phyloP scores from a whole-genome alignment of 108 stramenopile genomes.

The Skeletonema potamos region DNA sequence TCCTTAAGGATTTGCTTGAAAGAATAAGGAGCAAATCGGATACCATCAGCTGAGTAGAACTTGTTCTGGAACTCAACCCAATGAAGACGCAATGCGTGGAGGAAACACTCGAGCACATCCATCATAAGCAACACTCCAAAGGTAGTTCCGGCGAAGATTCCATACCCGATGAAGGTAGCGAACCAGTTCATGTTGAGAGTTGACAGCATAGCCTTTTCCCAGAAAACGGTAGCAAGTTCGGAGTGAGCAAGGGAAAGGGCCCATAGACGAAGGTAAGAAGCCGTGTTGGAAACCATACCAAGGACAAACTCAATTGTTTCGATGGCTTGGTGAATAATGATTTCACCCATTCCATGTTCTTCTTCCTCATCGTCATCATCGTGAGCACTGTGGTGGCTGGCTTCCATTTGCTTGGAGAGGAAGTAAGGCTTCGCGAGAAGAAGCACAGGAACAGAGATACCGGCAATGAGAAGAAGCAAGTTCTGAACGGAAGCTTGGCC shows the following conservation, averaged over 20 bases:
- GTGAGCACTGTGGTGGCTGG: slow-evolving; percentile 59
- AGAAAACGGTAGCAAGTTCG: slow-evolving; percentile 97
- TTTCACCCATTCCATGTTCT: slow-evolving; percentile 90
- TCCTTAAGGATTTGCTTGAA: slow-evolving; percentile 86
- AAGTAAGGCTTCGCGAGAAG: slow-evolving; percentile 93
- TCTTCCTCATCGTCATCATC: slow-evolving; percentile 77
- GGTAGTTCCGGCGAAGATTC: slow-evolving; percentile 94
- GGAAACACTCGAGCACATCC: slow-evolving; percentile 99
- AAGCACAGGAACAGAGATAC: slow-evolving; percentile 90
- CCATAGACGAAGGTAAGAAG: slow-evolving; percentile 99
- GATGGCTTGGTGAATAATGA: slow-evolving; percentile 95
- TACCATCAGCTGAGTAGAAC: slow-evolving; percentile 96
- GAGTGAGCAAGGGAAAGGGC: slow-evolving; percentile 98
- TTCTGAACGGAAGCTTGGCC: slow-evolving; percentile 90
- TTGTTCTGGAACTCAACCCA: slow-evolving; percentile 99
- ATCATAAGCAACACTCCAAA: slow-evolving; percentile 96
- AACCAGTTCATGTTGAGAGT: slow-evolving; percentile 91
- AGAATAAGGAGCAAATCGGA: slow-evolving; percentile 88
- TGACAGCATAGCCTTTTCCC: slow-evolving; percentile 96
- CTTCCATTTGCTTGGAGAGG: slow-evolving; percentile 59
- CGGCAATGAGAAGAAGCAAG: slow-evolving; percentile 87
- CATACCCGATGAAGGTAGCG: slow-evolving; percentile 94
- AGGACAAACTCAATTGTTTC: slow-evolving; percentile 99
- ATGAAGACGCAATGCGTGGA: slow-evolving; percentile 98
- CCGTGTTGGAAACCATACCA: slow-evolving; percentile 98